These are phyloP conservation scores for Fusarium gaditjirri DNA, from an alignment of 2,329 filamentous ascomycete genomes.

Conservation along the genomic window DNA sequence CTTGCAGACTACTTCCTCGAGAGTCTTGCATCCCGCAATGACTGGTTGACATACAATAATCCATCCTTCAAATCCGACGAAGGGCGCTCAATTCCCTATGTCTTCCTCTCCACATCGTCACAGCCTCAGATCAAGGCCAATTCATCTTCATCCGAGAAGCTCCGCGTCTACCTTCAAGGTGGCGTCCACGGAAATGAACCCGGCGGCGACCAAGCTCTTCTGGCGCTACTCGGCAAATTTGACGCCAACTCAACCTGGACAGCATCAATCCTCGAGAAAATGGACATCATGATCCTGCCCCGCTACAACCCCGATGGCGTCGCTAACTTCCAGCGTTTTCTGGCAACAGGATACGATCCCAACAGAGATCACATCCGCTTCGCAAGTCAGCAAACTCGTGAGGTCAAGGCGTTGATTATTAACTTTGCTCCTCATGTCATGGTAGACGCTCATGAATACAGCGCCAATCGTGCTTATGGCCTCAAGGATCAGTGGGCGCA, in stretches of 20 bases:
- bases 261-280: conserved; percentile 37
- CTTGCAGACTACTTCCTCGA: conserved; percentile 35
- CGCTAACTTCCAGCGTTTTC: conserved; percentile 42
- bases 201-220: conserved; percentile 41
- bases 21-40: conserved; percentile 33
- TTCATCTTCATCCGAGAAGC: conserved; percentile 31
- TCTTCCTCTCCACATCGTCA: conserved; percentile 17
- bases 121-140: conserved; percentile 29
- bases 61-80: conserved; percentile 39
- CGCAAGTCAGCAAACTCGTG: conserved; percentile 36
- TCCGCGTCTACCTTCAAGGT: conserved; percentile 44
- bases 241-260: conserved; percentile 44
- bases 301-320: conserved; percentile 47
- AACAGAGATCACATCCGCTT: conserved; percentile 46
- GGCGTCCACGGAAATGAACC: conserved; percentile 47
- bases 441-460: conserved; percentile 44
- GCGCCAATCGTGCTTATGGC: conserved; percentile 41
- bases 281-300: conserved; percentile 45
- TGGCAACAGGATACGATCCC: conserved; percentile 43
- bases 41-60: conserved; percentile 40
- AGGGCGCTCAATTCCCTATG: conserved; percentile 38
- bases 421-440: conserved; percentile 42
- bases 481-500: conserved; percentile 39
- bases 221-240: conserved; percentile 43
- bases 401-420: conserved; percentile 41